A percentile compares a stretch with the other conserved stretches of the same genome.
Conservation (phyloP, 129 eudicot genomes). For the Dittrichia graveolens region DNA sequence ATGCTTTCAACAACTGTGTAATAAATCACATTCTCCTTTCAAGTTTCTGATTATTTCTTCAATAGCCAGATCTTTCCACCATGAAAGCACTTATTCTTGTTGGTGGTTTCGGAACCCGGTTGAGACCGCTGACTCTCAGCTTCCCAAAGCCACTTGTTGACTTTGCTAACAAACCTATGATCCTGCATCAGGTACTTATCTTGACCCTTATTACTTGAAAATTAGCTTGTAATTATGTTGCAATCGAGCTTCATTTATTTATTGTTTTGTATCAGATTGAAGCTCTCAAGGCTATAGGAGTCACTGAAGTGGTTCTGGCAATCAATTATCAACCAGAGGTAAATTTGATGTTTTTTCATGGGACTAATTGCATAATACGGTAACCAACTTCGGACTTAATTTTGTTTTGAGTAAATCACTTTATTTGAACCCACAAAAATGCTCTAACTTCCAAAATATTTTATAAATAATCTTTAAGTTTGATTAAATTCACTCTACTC, state of each 20-base stretch:
- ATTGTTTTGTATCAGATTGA: conserved; percentile 60
- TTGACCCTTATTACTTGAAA: background rate
- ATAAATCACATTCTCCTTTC: conserved; percentile 25
- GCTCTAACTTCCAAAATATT: background rate
- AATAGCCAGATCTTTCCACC: conserved; percentile 32
- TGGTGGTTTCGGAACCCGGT: conserved; percentile 94
- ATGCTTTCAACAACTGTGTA: conserved; percentile 2
- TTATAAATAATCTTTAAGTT: too few species aligned
- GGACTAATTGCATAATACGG: background rate
- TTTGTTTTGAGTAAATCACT: background rate
- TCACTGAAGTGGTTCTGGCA: conserved; percentile 87
- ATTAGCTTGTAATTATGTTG: background rate
- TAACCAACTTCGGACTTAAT: background rate
- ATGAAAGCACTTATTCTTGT: conserved; percentile 98
- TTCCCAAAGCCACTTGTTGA: conserved; percentile 88
- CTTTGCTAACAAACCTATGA: conserved; percentile 91
- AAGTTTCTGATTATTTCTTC: conserved; percentile 17
- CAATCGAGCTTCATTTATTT: background rate
- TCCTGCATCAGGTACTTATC: conserved; percentile 68
- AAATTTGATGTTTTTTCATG: conserved; percentile 12
- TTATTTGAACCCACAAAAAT: background rate
- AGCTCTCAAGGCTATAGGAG: conserved; percentile 91
- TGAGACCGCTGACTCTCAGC: conserved; percentile 83
- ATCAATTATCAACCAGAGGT: conserved; percentile 98
- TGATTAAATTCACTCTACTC: too few species aligned